These are phyloP conservation scores for Sclerotinia spermophila DNA, from an alignment of 2,329 filamentous ascomycete species.

Conservation along the genomic window DNA sequence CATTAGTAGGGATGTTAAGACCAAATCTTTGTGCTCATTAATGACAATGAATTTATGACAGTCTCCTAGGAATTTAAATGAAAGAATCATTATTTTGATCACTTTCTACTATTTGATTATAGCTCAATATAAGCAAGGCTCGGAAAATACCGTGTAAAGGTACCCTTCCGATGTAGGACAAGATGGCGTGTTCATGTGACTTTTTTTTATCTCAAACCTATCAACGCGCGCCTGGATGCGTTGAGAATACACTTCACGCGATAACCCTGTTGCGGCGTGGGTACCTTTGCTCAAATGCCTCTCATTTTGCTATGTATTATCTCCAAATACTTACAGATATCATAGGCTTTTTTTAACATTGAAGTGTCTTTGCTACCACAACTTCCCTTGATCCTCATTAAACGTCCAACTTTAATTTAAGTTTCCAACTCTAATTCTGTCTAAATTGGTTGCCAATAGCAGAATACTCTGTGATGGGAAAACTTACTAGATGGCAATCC, in stretches of 20 bases:
- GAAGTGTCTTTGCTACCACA: neutral
- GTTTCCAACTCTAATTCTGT: neutral
- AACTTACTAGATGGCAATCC: neutral
- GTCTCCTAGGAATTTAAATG: neutral
- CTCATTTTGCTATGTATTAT: neutral
- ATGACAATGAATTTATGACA: neutral
- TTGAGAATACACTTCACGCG: neutral
- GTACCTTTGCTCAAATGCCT: neutral
- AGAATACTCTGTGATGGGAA: neutral
- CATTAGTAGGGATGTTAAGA: neutral
- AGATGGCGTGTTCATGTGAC: neutral
- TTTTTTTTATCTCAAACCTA: neutral
- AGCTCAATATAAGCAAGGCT: too few species aligned
- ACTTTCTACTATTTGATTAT: neutral
- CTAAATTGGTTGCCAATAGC: neutral
- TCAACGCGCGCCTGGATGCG: neutral
- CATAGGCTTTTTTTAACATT: too few species aligned
- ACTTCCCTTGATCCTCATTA: neutral
- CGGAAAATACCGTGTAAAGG: neutral
- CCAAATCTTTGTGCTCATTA: neutral
- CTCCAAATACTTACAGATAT: neutral
- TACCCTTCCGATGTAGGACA: neutral
- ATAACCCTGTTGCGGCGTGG: neutral
- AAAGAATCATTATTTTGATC: neutral
- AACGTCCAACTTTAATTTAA: neutral